Conservation (phyloP, 176 grass and related monocot species). For the Oryza rufipogon region DNA sequence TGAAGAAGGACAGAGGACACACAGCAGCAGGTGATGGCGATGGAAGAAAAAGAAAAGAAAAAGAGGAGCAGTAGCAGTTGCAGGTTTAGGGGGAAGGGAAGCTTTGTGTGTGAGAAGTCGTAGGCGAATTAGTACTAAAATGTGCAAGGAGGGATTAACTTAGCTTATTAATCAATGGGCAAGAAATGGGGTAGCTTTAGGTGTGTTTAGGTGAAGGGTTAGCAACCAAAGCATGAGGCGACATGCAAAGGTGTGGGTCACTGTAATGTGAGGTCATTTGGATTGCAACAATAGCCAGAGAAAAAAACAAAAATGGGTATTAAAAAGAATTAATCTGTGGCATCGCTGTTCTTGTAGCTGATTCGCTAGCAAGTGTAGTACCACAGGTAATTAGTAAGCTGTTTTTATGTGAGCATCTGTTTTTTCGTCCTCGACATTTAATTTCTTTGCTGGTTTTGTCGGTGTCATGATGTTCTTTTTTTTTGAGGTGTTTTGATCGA, state of each 20-base stretch:
- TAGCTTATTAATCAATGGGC: background rate
- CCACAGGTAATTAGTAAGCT: slow-evolving; percentile 10
- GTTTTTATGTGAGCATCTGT: background rate
- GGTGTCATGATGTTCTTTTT: background rate
- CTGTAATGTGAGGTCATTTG: slow-evolving; percentile 27
- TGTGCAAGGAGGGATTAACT: background rate
- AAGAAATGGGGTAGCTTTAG: background rate
- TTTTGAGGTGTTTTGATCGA: background rate
- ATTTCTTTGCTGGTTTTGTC: slow-evolving; percentile 22
- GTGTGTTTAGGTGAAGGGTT: slow-evolving; percentile 40
- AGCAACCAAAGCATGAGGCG: background rate
- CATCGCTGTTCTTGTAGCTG: background rate
- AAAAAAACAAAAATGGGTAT: background rate
- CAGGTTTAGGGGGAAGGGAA: slow-evolving; percentile 35
- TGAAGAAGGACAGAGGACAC: background rate
- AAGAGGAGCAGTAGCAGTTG: slow-evolving; percentile 20
- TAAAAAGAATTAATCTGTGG: background rate
- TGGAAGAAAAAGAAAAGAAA: background rate
- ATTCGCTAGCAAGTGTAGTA: background rate
- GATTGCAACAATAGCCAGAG: background rate
- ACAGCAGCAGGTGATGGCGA: slow-evolving; percentile 32
- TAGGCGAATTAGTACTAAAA: slow-evolving; percentile 1
- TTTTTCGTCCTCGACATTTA: background rate
- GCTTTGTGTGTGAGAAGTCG: slow-evolving; percentile 44
- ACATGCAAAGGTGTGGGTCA: background rate